These are phyloP conservation scores for Gaillardinia entomophila DNA, from an alignment of 805 yeast species.

Conservation along the genomic window DNA sequence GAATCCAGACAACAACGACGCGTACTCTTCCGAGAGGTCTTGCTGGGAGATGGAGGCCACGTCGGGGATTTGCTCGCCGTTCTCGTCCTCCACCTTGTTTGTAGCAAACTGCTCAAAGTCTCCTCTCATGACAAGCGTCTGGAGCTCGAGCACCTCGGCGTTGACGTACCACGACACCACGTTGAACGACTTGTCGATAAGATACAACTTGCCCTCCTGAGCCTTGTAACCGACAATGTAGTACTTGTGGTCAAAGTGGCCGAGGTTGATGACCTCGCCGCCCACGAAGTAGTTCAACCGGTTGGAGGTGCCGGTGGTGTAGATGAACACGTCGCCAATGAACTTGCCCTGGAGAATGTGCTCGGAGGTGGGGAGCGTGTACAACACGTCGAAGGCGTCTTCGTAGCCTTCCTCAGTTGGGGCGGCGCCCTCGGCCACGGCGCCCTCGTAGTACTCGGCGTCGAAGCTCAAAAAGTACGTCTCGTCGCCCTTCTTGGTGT, in stretches of 20 bases:
- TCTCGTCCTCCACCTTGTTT: constrained; percentile 24
- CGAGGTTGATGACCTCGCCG: constrained; percentile 84
- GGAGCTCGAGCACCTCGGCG: constrained; percentile 85
- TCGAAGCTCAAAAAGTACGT: constrained; percentile 76
- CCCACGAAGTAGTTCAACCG: constrained; percentile 94
- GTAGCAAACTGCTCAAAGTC: constrained; percentile 66
- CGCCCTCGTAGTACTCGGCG: constrained; percentile 59
- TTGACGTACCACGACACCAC: constrained; percentile 78
- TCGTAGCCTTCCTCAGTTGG: constrained; percentile 88
- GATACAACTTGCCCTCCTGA: constrained; percentile 82
- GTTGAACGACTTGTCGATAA: constrained; percentile 85
- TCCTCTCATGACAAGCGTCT: constrained; percentile 91
- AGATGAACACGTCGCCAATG: constrained; percentile 96
- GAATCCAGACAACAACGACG: constrained; percentile 47
- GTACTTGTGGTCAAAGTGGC: constrained; percentile 85
- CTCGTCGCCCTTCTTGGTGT: constrained; percentile 47
- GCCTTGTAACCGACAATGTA: constrained; percentile 86
- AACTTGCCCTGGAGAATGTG: constrained; percentile 83
- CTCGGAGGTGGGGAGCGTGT: constrained; percentile 67
- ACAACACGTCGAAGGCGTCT: constrained; percentile 75
- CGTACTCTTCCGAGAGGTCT: constrained; percentile 47
- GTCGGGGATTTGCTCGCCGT: constrained; percentile 34
- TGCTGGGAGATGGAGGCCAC: constrained; percentile 43
- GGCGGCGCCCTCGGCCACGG: constrained; percentile 49
- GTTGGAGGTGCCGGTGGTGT: constrained; percentile 73